A percentile compares a stretch with the other conserved stretches of the same genome.
These are phyloP conservation scores for Penicillium sp. DNA, from an alignment of 2,329 filamentous ascomycete genomes.

Conservation along the genomic window DNA sequence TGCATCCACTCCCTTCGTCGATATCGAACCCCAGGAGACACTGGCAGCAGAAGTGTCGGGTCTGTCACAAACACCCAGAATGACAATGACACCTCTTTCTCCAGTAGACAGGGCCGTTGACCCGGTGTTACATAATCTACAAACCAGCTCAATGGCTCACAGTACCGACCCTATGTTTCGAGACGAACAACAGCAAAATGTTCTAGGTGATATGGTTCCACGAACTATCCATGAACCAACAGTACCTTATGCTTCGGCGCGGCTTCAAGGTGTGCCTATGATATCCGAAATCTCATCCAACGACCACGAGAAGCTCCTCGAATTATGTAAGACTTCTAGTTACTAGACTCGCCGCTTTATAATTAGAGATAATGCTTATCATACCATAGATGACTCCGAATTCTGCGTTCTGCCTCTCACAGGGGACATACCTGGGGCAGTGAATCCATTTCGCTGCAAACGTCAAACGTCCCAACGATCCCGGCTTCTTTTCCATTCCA, in stretches of 20 bases:
- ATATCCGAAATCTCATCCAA: not conserved
- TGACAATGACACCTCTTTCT: not conserved
- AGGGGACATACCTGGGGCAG: slow-evolving; percentile 23
- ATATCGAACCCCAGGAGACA: not conserved
- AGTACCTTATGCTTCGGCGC: not conserved
- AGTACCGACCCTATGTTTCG: not conserved
- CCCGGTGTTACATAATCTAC: not conserved
- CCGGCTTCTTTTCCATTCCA: slow-evolving; percentile 29
- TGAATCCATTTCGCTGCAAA: slow-evolving; percentile 35
- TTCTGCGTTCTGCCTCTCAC: slow-evolving; percentile 37
- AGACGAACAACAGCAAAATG: not conserved
- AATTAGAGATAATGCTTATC: not conserved
- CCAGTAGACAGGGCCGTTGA: not conserved
- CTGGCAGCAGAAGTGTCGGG: not conserved
- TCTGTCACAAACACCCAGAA: not conserved
- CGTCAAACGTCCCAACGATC: slow-evolving; percentile 22
- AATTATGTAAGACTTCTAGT: slow-evolving; percentile 4
- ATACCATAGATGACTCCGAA: slow-evolving; percentile 32
- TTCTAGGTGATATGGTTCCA: not conserved
- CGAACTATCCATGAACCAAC: not conserved
- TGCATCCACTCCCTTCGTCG: not conserved
- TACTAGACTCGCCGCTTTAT: too few species aligned
- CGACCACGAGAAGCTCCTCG: slow-evolving; percentile 3
- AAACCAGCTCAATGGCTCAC: not conserved
- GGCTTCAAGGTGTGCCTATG: not conserved